Percentiles rank a stretch among this genome's conserved stretches.
Conservation (phyloP, 2,329 filamentous ascomycete genomes). For the Neopestalotiopsis sp. region DNA sequence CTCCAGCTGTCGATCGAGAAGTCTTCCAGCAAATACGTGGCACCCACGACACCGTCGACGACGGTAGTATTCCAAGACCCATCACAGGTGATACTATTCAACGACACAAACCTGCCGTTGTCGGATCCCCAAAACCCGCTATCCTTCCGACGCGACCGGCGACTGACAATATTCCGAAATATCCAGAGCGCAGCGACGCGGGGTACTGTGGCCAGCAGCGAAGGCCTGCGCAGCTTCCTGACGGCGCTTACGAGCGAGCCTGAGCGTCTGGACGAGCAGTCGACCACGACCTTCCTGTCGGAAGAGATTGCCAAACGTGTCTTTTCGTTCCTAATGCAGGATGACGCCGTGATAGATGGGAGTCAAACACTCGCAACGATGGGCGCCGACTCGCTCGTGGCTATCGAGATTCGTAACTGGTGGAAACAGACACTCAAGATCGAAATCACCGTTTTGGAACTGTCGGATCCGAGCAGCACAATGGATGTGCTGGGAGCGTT, state of each 20-base stretch:
- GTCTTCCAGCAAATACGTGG: constrained; percentile 1
- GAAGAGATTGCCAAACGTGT: constrained; percentile 8
- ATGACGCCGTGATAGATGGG: not conserved
- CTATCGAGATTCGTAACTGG: constrained; percentile 20
- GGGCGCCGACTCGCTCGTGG: constrained; percentile 18
- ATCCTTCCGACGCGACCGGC: not conserved
- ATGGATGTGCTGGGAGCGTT: constrained; percentile 6
- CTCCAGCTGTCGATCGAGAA: not conserved
- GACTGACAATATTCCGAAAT: constrained; percentile 8
- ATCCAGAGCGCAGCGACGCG: not conserved
- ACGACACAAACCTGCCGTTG: not conserved
- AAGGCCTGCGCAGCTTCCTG: constrained; percentile 2
- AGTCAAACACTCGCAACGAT: constrained; percentile 9
- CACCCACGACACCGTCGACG: not conserved
- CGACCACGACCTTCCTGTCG: not conserved
- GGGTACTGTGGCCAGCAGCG: not conserved
- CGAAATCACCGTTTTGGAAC: constrained; percentile 9
- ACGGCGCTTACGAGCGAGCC: not conserved
- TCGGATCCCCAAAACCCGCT: not conserved
- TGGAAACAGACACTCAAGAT: constrained; percentile 23
- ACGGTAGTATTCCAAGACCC: constrained; percentile 4
- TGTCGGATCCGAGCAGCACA: not conserved
- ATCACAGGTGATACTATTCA: constrained; percentile 1
- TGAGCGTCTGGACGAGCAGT: not conserved
- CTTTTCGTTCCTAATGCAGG: not conserved